Evolutionary conservation across 1,139 yeast species (phyloP).

Genomic region (Sugiyamaella paludigena): DNA sequence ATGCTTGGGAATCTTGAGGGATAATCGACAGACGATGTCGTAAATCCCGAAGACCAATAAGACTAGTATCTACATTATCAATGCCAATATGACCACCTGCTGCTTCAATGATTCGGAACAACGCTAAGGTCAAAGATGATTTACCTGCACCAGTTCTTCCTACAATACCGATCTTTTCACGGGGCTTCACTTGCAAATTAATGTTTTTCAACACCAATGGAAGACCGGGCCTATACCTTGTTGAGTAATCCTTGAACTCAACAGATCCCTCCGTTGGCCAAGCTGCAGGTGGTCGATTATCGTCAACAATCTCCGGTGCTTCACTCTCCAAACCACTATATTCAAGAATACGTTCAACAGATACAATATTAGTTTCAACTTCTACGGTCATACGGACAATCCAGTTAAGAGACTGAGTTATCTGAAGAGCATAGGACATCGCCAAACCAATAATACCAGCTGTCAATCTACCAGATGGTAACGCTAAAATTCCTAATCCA

Average conservation of each 20-base stretch:
- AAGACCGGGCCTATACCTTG: constrained; percentile 81
- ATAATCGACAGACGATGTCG: constrained; percentile 85
- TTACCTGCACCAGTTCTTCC: constrained; percentile 95
- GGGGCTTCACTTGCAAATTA: constrained; percentile 62
- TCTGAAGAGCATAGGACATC: constrained; percentile 85
- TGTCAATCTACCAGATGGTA: constrained; percentile 64
- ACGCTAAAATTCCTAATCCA: constrained; percentile 68
- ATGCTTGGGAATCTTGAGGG: constrained; percentile 96
- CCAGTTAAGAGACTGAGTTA: constrained; percentile 94
- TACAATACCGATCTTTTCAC: constrained; percentile 91
- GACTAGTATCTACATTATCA: constrained; percentile 65
- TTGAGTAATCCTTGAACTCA: constrained; percentile 68
- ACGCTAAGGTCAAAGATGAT: constrained; percentile 82
- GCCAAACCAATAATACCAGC: constrained; percentile 94
- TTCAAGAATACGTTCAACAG: constrained; percentile 92
- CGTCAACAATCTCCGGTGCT: constrained; percentile 74
- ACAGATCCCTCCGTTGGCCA: constrained; percentile 86
- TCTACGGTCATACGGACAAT: constrained; percentile 98
- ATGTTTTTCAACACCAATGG: constrained; percentile 77
- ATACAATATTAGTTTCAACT: constrained; percentile 93
- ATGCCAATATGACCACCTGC: constrained; percentile 67
- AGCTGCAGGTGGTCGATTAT: constrained; percentile 59
- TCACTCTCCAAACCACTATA: constrained; percentile 73
- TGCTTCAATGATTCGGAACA: constrained; percentile 88
- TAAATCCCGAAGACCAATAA: constrained; percentile 77